Base-by-base conservation (phyloP, 768 basidiomycete genomes). In the Austroboletus festivus region DNA sequence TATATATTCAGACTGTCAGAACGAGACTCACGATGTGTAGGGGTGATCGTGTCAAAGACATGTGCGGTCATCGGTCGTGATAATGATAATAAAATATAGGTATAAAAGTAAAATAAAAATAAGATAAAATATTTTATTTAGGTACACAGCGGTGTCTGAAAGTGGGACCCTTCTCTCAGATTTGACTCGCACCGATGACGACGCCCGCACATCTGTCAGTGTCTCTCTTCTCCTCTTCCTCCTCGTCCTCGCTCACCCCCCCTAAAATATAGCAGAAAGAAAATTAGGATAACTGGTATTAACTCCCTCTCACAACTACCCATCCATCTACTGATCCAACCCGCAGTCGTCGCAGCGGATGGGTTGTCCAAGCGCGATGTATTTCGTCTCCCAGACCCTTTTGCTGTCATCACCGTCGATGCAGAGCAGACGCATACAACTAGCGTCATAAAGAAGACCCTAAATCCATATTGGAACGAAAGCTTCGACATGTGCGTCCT, bases 391-490 rank as follows among this genome's bases (percentile, higher is more conserved):
- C 96, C 95, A 3, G 94, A 98, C 70, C 95, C 96, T 5, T 97
- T 98, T 66, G 95, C 96, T 5, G 93, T 99, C 61, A 88, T 99
- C 68, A 97, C 95, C 19, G 93, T 98, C 37, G 96, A 99, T 58
- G 92, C 93, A 4, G 93, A 96, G 68, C 94, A 97, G 69, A 98
- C 94, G 0, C 88, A 92, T 57, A 95, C 95, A 1, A 98, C 94
- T 15, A 91, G 89, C 47, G 95, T 95, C 26, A 96, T 98, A 63
- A 97, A 93, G 77, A 94, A 91, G 73, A 92, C 91, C 0, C 70
- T 93, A 40, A 93, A 93, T 69, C 89, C 93, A 0, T 94, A 95
- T 69, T 96, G 93, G 93, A 95, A 92, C 64, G 95, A 97, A 73
- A 89, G 88, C 63, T 98, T 99, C 68, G 95, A 98, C 64, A 87